Evolutionary conservation across 164 flowering plant genomes (phyloP).

Genomic region (Macadamia integrifolia): DNA sequence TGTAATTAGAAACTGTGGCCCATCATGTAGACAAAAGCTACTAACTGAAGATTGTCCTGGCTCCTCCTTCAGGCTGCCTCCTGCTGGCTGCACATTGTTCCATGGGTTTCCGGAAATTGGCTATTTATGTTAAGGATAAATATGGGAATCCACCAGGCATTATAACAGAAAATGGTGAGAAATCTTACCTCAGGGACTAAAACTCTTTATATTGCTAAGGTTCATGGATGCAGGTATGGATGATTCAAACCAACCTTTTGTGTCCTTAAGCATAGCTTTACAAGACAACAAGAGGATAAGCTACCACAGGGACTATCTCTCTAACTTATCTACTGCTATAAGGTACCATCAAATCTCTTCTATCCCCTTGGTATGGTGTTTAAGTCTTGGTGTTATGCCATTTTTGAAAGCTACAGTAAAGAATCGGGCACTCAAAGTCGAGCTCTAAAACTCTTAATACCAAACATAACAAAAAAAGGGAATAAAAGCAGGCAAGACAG

Average conservation of each 20-base stretch:
- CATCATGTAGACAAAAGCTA: not conserved
- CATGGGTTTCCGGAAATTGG: conserved; percentile 69
- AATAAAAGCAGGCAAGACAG: conserved; percentile 57
- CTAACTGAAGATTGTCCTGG: not conserved
- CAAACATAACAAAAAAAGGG: not conserved
- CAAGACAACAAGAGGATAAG: conserved; percentile 70
- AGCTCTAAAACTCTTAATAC: conserved; percentile 32
- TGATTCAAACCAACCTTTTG: conserved; percentile 49
- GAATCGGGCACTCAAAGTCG: not conserved
- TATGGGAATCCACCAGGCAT: conserved; percentile 68
- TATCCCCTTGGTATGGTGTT: not conserved
- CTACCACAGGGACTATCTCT: conserved; percentile 75
- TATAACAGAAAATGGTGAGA: conserved; percentile 84
- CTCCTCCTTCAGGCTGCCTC: conserved; percentile 56
- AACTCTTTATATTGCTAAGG: not conserved
- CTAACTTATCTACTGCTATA: conserved; percentile 76
- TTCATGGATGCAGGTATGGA: conserved; percentile 63
- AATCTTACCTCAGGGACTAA: not conserved
- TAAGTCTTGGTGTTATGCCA: not conserved
- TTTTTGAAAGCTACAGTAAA: not conserved
- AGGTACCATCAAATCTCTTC: conserved; percentile 26
- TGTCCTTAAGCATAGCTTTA: conserved; percentile 39
- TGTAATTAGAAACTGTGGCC: not conserved
- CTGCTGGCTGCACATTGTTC: conserved; percentile 77
- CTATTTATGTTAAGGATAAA: conserved; percentile 51